Conservation (phyloP, 306 rosid genomes). For the Glycine soja region DNA sequence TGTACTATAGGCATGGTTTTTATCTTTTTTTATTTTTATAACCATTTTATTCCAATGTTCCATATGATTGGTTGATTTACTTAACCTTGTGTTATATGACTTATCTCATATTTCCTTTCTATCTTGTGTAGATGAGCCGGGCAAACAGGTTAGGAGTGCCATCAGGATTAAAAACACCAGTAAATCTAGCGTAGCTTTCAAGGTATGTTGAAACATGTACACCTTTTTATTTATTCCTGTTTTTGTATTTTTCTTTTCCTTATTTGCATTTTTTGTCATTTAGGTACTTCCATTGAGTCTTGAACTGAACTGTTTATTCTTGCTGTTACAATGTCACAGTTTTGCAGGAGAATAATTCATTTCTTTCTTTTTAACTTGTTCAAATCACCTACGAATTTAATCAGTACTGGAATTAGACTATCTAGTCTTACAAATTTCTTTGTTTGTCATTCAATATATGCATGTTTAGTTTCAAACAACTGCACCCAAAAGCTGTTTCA, state of each 20-base stretch:
- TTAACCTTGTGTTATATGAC: slow-evolving; percentile 19
- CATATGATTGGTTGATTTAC: slow-evolving; percentile 14
- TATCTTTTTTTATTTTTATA: background rate
- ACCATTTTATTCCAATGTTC: background rate
- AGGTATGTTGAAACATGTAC: slow-evolving; percentile 60
- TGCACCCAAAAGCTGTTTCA: slow-evolving; percentile 98
- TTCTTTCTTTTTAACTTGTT: slow-evolving; percentile 21
- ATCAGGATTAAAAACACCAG: slow-evolving; percentile 89
- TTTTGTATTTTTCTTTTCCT: slow-evolving; percentile 17
- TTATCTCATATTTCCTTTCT: slow-evolving; percentile 4
- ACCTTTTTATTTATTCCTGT: slow-evolving; percentile 5
- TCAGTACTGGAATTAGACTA: background rate
- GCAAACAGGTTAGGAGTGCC: slow-evolving; percentile 97
- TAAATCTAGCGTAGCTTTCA: slow-evolving; percentile 91
- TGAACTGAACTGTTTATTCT: slow-evolving; percentile 27
- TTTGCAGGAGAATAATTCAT: slow-evolving; percentile 15
- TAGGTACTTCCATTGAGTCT: slow-evolving; percentile 11
- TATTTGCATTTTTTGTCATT: slow-evolving; percentile 20
- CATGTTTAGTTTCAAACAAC: slow-evolving; percentile 89
- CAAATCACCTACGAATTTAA: slow-evolving; percentile 4
- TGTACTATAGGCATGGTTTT: background rate
- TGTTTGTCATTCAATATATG: slow-evolving; percentile 30
- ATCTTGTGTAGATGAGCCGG: slow-evolving; percentile 82
- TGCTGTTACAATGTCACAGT: slow-evolving; percentile 31
- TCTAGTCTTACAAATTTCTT: slow-evolving; percentile 41